These are phyloP conservation scores for Auricularia auricula-judae DNA, from an alignment of 768 basidiomycete genomes.

Conservation along the genomic window DNA sequence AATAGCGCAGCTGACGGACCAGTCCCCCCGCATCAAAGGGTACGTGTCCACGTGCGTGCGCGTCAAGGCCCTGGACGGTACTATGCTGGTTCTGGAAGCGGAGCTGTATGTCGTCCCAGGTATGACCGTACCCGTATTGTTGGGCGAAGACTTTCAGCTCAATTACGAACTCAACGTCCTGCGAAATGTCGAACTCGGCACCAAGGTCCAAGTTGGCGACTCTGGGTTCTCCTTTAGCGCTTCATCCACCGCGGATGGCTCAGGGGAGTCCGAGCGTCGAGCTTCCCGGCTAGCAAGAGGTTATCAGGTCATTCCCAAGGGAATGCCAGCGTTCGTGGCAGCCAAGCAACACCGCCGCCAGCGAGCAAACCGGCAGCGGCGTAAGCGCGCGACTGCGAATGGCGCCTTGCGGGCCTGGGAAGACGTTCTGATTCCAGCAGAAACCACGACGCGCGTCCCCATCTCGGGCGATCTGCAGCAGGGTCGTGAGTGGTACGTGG, in stretches of 20 bases:
- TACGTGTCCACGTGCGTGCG: constrained; percentile 11
- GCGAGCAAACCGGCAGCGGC: background rate
- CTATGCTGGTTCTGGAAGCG: background rate
- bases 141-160: constrained; percentile 21
- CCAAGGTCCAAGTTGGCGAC: constrained; percentile 11
- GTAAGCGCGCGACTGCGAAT: background rate
- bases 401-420: constrained; percentile 1
- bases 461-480: background rate
- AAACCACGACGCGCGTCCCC: background rate
- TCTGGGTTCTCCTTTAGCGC: constrained; percentile 5
- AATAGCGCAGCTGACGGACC: background rate
- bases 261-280: background rate
- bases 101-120: constrained; percentile 11
- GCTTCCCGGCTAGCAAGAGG: background rate
- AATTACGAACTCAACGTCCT: constrained; percentile 14
- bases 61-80: background rate
- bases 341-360: background rate
- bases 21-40: constrained; percentile 8
- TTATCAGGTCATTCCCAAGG: background rate
- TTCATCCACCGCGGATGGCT: constrained; percentile 4
- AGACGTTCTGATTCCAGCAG: constrained; percentile 1
- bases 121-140: constrained; percentile 20
- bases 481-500: background rate
- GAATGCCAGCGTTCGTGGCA: background rate
- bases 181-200: constrained; percentile 3